These are phyloP conservation scores for Penicillium palitans DNA, from an alignment of 2,329 filamentous ascomycete species.

Conservation along the genomic window DNA sequence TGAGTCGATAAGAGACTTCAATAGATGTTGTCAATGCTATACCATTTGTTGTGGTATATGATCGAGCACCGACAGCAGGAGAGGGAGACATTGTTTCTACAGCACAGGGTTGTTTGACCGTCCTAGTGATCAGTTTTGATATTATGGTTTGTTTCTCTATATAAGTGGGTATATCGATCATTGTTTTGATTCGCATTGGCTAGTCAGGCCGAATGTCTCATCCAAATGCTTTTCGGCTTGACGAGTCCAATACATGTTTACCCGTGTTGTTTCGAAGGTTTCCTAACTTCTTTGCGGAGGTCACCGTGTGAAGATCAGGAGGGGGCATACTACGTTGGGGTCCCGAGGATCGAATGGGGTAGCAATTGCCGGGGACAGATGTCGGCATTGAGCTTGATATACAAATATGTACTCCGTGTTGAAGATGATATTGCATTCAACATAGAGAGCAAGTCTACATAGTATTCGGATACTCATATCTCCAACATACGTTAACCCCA, in stretches of 20 bases:
- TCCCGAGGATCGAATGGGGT: neutral
- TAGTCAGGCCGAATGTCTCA: conserved; percentile 17
- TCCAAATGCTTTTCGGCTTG: conserved; percentile 13
- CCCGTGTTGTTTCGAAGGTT: neutral
- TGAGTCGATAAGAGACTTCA: too few relatives aligned
- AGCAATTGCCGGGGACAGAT: neutral
- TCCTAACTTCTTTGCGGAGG: conserved; percentile 11
- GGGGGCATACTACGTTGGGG: conserved; percentile 14
- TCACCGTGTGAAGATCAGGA: conserved; percentile 15
- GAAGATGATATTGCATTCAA: neutral
- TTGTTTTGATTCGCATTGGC: conserved; percentile 17
- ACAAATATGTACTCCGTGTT: neutral
- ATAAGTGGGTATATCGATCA: neutral
- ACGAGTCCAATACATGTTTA: conserved; percentile 10
- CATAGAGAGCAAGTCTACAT: too few relatives aligned
- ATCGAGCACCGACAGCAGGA: too few relatives aligned
- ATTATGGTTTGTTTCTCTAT: too few relatives aligned
- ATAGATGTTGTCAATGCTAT: too few relatives aligned
- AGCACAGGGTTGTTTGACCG: too few relatives aligned
- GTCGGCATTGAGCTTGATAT: neutral
- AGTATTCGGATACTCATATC: neutral
- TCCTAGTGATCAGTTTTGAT: too few relatives aligned
- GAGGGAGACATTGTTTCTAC: too few relatives aligned
- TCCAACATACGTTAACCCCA: neutral
- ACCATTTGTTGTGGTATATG: too few relatives aligned